phyloP scores from a whole-genome alignment of 495 filamentous ascomycete species.

The Bombardia bombarda region DNA sequence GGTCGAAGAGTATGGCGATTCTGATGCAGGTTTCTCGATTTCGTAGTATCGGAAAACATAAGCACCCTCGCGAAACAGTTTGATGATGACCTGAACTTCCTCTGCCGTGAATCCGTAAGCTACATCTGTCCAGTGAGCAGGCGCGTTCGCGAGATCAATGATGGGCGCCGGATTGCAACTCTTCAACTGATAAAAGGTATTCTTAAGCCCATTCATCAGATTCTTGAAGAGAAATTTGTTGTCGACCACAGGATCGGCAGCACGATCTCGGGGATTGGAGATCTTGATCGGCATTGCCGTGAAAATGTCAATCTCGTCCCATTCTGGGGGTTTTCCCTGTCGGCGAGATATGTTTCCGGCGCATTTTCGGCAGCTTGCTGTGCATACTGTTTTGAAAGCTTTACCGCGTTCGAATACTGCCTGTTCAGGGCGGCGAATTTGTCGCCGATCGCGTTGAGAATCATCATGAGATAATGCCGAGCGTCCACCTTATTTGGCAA shows the following conservation, averaged over 20 bases:
- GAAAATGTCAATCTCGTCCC: slow-evolving; percentile 98
- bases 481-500: slow-evolving; percentile 87
- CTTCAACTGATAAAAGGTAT: slow-evolving; percentile 90
- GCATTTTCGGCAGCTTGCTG: slow-evolving; percentile 56
- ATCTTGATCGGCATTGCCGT: slow-evolving; percentile 93
- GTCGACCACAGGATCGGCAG: slow-evolving; percentile 87
- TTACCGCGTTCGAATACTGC: slow-evolving; percentile 89
- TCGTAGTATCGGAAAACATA: slow-evolving; percentile 95
- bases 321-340: slow-evolving; percentile 76
- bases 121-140: slow-evolving; percentile 89
- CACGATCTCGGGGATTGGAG: slow-evolving; percentile 84
- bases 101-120: slow-evolving; percentile 96
- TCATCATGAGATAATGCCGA: slow-evolving; percentile 93
- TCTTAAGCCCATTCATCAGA: slow-evolving; percentile 94
- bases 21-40: slow-evolving; percentile 68
- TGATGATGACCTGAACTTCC: slow-evolving; percentile 92
- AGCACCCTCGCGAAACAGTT: slow-evolving; percentile 93
- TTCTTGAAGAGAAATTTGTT: slow-evolving; percentile 99
- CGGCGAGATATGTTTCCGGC: slow-evolving; percentile 74
- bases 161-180: slow-evolving; percentile 67
- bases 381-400: slow-evolving; percentile 69
- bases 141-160: slow-evolving; percentile 69
- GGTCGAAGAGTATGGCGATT: slow-evolving; percentile 66
- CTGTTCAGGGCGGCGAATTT: slow-evolving; percentile 98
- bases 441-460: slow-evolving; percentile 92